Evolutionary conservation across 2,329 filamentous ascomycete genomes (phyloP), one percentile per base, ranked within the genome.

Genomic region (Rhynchosporium graminicola): DNA sequence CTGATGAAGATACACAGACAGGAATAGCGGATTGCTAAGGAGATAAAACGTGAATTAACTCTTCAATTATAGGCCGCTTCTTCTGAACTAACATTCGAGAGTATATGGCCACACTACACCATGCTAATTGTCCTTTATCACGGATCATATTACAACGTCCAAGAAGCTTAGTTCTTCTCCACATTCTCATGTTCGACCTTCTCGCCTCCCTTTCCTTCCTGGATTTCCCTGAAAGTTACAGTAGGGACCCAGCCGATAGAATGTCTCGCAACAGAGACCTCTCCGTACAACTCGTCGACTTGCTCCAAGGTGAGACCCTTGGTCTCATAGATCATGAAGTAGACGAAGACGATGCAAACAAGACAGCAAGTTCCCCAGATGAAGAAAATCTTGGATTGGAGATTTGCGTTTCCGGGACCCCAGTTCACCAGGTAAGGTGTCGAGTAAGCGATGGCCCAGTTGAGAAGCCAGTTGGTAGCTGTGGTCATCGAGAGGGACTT

Each of bases 261-360:
- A 29, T 54, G 15, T 85, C 88, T 91, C 0, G 88, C 88, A 65
- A 87, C 82, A 61, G 82, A 78, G 58, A 91, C 84, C 59, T 87
- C 81, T 72, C 89, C 77, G 75, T 93, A 94, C 55, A 94, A 76
- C 78, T 91, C 85, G 72, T 96, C 91, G 62, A 96, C 87, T 76
- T 96, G 85, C 76, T 96, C 92, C 28, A 96, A 83, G 0, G 85
- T 87, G 15, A 93, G 82, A 15, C 90, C 90, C 81, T 96, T 96
- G 62, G 92, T 96, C 80, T 95, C 92, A 73, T 94, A 94, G 72
- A 96, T 86, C 77, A 87, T 85, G 74, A 89, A 88, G 73, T 84
- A 90, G n/a, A 90, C 88, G 72, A 91, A 91, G 12, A 86, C 77
- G 66, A 91, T 88, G 74, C 87, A 88, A 56, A 88, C 64, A 74